Conservation (phyloP, 2,329 filamentous ascomycete genomes). For the Fusarium odoratissimum region DNA sequence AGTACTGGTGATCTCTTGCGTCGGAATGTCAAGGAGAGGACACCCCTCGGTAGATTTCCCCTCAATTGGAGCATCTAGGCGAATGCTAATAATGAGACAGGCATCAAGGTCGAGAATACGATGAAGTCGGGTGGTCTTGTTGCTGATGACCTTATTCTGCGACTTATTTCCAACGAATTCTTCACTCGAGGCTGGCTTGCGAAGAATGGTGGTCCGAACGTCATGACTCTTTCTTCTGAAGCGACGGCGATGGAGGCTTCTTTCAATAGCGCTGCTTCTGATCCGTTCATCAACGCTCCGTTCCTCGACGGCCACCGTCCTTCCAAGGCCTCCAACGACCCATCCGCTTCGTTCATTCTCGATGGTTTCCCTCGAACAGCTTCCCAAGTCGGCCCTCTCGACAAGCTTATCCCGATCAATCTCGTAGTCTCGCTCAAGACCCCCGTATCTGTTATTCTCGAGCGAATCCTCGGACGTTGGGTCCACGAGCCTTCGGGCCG, state of each 20-base stretch:
- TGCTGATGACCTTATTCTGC: slow-evolving; percentile 89
- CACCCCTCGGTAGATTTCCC: slow-evolving; percentile 77
- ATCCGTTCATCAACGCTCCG: slow-evolving; percentile 56
- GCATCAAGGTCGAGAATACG: slow-evolving; percentile 88
- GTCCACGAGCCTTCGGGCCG: slow-evolving; percentile 91
- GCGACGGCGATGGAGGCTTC: slow-evolving; percentile 53
- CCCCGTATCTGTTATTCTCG: slow-evolving; percentile 85
- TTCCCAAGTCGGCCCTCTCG: slow-evolving; percentile 80
- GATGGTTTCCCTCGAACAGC: slow-evolving; percentile 96
- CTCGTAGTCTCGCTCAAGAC: slow-evolving; percentile 89
- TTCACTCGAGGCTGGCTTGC: slow-evolving; percentile 85
- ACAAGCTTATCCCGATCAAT: slow-evolving; percentile 91
- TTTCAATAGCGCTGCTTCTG: slow-evolving; percentile 50
- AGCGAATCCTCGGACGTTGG: slow-evolving; percentile 92
- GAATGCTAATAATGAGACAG: slow-evolving; percentile 57
- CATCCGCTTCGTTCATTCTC: slow-evolving; percentile 89
- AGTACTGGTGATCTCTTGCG: slow-evolving; percentile 94
- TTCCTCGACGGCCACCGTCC: slow-evolving; percentile 52
- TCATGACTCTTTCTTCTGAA: slow-evolving; percentile 64
- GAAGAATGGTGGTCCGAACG: slow-evolving; percentile 56
- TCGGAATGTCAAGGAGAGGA: slow-evolving; percentile 90
- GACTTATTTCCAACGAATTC: slow-evolving; percentile 91
- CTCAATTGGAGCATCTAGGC: not conserved
- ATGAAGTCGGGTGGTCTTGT: slow-evolving; percentile 93
- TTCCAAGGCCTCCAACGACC: slow-evolving; percentile 70